phyloP scores from a whole-genome alignment of 345 rosid species.

The Cardamine resedifolia region DNA sequence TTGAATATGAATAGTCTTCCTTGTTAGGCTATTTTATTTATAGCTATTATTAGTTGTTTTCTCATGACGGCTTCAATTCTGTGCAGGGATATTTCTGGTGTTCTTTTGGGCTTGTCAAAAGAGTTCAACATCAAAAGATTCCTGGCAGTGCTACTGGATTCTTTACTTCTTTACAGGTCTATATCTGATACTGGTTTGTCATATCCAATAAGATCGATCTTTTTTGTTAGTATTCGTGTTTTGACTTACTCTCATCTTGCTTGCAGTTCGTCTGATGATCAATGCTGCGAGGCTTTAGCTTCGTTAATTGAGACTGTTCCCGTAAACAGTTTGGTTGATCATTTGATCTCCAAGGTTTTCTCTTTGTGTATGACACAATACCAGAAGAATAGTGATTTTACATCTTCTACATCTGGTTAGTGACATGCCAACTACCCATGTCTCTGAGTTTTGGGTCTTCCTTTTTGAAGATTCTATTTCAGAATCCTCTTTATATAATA shows the following conservation, averaged over 20 bases:
- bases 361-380: constrained; percentile 59
- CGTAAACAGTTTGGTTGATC: constrained; percentile 49
- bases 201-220: not conserved
- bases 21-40: constrained; percentile 1
- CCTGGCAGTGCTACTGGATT: constrained; percentile 58
- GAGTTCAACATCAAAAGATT: constrained; percentile 79
- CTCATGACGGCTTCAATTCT: constrained; percentile 19
- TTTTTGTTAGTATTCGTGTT: constrained; percentile 15
- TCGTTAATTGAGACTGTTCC: constrained; percentile 72
- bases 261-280: constrained; percentile 70
- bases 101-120: constrained; percentile 63
- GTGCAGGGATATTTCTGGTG: constrained; percentile 59
- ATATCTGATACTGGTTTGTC: constrained; percentile 23
- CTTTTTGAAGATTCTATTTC: not conserved
- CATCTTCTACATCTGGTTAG: constrained; percentile 53
- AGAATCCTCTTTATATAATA: not conserved
- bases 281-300: constrained; percentile 47
- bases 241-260: constrained; percentile 29
- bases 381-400: constrained; percentile 45
- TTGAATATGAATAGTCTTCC: not conserved
- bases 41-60: not conserved
- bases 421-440: constrained; percentile 6
- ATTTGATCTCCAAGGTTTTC: constrained; percentile 60
- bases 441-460: not conserved
- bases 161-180: constrained; percentile 72